Base-by-base conservation (phyloP, 2,329 filamentous ascomycete genomes). In the Fusarium setosum region DNA sequence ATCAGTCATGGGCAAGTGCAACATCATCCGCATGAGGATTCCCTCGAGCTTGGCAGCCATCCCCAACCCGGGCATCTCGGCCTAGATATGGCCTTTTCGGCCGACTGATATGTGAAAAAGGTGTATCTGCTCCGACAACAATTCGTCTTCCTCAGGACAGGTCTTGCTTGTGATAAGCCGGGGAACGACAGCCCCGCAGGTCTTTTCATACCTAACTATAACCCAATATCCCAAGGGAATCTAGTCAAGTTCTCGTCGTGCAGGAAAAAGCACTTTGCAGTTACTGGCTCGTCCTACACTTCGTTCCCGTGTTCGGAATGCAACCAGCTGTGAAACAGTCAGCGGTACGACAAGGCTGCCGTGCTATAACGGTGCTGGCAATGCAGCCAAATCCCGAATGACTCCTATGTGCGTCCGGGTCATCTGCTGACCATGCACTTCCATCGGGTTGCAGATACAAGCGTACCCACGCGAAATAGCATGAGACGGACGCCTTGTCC, bases 301-400 rank as follows among this genome's bases (percentile, higher is more conserved):
- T 53, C 32, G 47, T 62, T 59, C 63, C 59, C 45, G 45, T 55
- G 50, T 52, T 63, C 63, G 63, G 63, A 60, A 67, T n/a, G 63
- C 31, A 55, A 32, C 56, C 40, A 45, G 42, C 51, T 56, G 69
- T 72, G 68, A 56, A 69, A 72, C 67, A 61, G 65, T 54, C 71
- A 63, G 61, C 67, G 52, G 70, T 57, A 62, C 61, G 49, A 72
- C 59, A 69, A 63, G 56, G 56, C 65, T 67, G 63, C 47, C 23
- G 65, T 72, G 61, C 50, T 50, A 61, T 64, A 40, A 61, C 35
- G 51, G 57, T 69, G 69, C 56, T 72, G 69, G 69, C 68, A 71
- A 71, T 67, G 58, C 70, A 71, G 61, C 60, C 38, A 55, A 67
- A 63, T 67, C 35, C 61, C 59, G 66, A 69, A 71, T 72, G 69